Evolutionary conservation across 352 stramenopile species (phyloP), one percentile per base, ranked within the genome.

Genomic region (Pythium brassicae): DNA sequence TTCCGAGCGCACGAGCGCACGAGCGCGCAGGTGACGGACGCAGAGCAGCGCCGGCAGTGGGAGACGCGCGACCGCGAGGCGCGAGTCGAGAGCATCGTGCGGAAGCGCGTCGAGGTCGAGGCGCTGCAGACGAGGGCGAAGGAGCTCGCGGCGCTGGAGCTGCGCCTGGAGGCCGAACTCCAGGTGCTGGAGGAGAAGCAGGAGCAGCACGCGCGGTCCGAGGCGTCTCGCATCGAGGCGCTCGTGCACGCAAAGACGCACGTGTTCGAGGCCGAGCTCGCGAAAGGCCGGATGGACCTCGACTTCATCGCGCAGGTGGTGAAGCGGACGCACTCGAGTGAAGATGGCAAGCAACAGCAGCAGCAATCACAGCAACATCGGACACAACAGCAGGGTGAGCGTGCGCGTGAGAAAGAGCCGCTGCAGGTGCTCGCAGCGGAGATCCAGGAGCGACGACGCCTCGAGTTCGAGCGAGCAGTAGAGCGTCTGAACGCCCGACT

Each of bases 261-360:
- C 8, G n/a, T 84, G 14, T 50, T 87, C 3, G 74, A 86, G 12
- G 55, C 67, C 3, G 72, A 87, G 56, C 55, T 87, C 20, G 44
- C 55, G 0, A 85, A 83, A 35, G 72, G 66, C 0, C 67, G 68
- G 32, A 26, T 70, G 45, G 77, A 86, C 44, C 27, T 85, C 45
- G 74, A 78, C 2, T 82, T 65, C 26, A 78, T 84, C 19, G 59
- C 72, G 1, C 61, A 78, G 22, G 40, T 85, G 2, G 62, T 85
- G 4, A 63, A 63, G 1, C 63, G 62, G 2, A 44, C 45, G 22
- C 53, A 49, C 15, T 40, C 29, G 3, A 26, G 46, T 64, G 32
- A 40, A 7, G 34, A 10, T 40, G 1, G 34, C 9, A 3, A 40
- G 34, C 4, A 22, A 8, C 37, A 10, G 0, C 15, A 43, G 17